phyloP scores from a whole-genome alignment of 75 land plant species.

The Ceratopteris richardii region DNA sequence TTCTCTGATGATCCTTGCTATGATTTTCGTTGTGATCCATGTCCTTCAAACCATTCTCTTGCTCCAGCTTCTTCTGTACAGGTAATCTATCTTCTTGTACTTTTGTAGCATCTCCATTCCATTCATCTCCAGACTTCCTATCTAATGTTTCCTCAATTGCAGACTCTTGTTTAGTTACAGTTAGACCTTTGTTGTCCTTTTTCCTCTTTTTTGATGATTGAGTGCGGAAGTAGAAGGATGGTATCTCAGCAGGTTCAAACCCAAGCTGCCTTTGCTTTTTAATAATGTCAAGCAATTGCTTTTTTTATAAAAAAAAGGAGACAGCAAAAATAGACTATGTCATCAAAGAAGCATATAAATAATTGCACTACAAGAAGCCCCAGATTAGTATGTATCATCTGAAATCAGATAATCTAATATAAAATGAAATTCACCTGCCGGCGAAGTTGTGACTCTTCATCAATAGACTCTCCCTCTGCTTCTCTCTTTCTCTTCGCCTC shows the following conservation, averaged over 20 bases:
- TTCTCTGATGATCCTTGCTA: too few species aligned
- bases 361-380: background rate
- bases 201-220: slow-evolving; percentile 14
- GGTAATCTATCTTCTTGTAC: too few species aligned
- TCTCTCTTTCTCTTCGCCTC: slow-evolving; percentile 29
- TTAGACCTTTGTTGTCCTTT: background rate
- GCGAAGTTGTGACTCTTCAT: slow-evolving; percentile 45
- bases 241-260: slow-evolving; percentile 79
- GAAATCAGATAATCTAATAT: background rate
- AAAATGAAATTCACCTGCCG: slow-evolving; percentile 43
- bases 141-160: too few species aligned
- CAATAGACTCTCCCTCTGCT: slow-evolving; percentile 27
- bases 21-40: too few species aligned
- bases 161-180: too few species aligned
- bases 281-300: slow-evolving; percentile 82
- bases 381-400: background rate
- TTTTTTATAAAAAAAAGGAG: slow-evolving; percentile 10
- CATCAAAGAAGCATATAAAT: too few species aligned
- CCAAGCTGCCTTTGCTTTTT: slow-evolving; percentile 82
- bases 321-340: background rate
- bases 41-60: too few species aligned
- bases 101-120: too few species aligned
- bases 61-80: too few species aligned
- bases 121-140: too few species aligned
- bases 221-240: slow-evolving; percentile 52